Evolutionary conservation across 179 eudicot species (phyloP).

Genomic region (Silene vulgaris): DNA sequence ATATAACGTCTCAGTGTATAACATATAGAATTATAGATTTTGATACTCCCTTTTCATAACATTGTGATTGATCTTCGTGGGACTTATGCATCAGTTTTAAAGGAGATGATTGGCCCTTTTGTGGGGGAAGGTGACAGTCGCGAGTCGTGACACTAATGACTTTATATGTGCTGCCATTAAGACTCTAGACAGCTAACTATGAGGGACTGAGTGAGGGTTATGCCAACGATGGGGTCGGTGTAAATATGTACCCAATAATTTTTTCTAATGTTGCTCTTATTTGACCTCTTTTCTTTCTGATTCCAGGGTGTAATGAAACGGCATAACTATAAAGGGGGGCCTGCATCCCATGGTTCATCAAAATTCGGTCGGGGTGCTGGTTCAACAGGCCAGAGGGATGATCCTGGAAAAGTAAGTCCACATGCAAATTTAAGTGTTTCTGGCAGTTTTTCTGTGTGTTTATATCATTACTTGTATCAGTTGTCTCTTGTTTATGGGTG

Average conservation of each 20-base stretch:
- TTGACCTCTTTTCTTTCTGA: conserved; percentile 17
- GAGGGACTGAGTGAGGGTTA: too few relatives aligned
- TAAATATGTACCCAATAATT: too few relatives aligned
- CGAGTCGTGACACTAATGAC: background rate
- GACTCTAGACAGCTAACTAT: background rate
- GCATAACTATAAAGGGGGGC: conserved; percentile 46
- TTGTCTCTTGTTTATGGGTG: background rate
- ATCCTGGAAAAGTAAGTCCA: conserved; percentile 73
- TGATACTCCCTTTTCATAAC: conserved; percentile 2
- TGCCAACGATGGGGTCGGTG: background rate
- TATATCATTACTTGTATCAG: background rate
- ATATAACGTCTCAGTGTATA: too few relatives aligned
- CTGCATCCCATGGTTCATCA: conserved; percentile 95
- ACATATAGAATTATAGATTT: too few relatives aligned
- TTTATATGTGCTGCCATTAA: background rate
- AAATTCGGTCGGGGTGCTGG: conserved; percentile 80
- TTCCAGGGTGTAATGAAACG: conserved; percentile 90
- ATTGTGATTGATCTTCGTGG: background rate
- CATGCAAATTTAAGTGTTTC: background rate
- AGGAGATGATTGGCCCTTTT: too few relatives aligned
- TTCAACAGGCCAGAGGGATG: conserved; percentile 94
- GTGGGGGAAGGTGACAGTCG: background rate
- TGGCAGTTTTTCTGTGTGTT: background rate
- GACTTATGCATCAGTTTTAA: background rate
- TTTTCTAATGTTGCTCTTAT: background rate